Base-by-base conservation (phyloP, 1,139 yeast species). In the Trichomonascaceae sp. region DNA sequence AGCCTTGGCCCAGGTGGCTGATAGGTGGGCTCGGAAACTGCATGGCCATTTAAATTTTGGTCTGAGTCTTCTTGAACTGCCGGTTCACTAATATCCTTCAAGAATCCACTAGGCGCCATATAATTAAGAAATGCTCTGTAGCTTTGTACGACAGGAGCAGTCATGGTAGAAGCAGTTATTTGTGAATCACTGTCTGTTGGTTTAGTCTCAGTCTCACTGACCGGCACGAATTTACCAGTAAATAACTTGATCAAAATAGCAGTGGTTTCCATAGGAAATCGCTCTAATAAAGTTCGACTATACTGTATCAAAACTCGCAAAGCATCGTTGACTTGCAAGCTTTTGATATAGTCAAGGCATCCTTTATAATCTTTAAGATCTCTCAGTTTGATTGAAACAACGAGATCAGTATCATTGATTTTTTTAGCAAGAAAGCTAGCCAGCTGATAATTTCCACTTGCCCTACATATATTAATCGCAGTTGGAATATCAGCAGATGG, bases 1-100 rank as follows among this genome's bases (percentile, higher is more conserved):
- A 93, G 75, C 53, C 91, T 79, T 2, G 99, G 98, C 54, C 84
- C 79, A 1, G 99, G 99, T 1, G 98, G 97, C 55, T 86, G 84
- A 66, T 91, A 91, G 0, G 96, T 87, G 1, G 95, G 93, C 30
- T 67, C 66, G n/a, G 60, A 56, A 4, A 51, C 53, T 9, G 22
- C 18, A 18, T 44, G 22, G 22, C 49, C 54, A 36, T 30, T 43
- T 3, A 50, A 50, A 46, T 50, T 46, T 19, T 19, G 43, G 8
- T 39, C 38, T 10, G 47, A 52, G 27, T 54, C 56, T 2, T 62
- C 57, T 20, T 53, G 19, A 9, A 5, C 27, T 13, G 18, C 36
- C 3, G 36, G 36, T 15, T 22, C 47, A 15, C 32, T 45, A 10
- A 27, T n/a, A 15, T 36, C 41, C n/a, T 36, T 36, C 41, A 36